Evolutionary conservation across 2,329 filamentous ascomycete genomes (phyloP).

Genomic region (Diaporthe batatas): DNA sequence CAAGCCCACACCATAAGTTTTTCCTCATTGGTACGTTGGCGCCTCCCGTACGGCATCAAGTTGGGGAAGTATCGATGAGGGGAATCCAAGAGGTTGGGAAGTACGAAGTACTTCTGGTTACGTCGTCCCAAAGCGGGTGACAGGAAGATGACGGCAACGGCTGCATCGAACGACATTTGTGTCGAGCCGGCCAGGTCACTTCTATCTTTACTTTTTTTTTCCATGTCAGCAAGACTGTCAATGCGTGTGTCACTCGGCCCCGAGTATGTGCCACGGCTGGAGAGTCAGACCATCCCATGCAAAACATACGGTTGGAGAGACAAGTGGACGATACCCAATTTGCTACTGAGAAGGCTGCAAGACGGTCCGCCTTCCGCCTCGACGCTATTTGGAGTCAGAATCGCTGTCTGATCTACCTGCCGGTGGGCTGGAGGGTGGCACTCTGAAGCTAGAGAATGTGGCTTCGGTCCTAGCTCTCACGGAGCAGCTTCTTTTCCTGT

Average conservation of each 20-base stretch:
- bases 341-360: slow-evolving; percentile 50
- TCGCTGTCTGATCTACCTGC: slow-evolving; percentile 31
- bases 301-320: slow-evolving; percentile 35
- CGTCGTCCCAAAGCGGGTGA: slow-evolving; percentile 27
- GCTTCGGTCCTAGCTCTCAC: slow-evolving; percentile 36
- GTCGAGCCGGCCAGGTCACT: slow-evolving; percentile 18
- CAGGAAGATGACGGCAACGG: slow-evolving; percentile 31
- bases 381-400: slow-evolving; percentile 44
- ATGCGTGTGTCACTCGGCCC: slow-evolving; percentile 36
- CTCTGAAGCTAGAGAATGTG: slow-evolving; percentile 25
- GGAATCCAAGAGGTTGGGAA: slow-evolving; percentile 33
- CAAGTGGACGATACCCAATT: slow-evolving; percentile 43
- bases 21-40: slow-evolving; percentile 43
- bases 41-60: slow-evolving; percentile 32
- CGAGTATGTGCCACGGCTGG: slow-evolving; percentile 37
- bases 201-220: slow-evolving; percentile 29
- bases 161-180: slow-evolving; percentile 28
- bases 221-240: slow-evolving; percentile 32
- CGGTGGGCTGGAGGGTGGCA: slow-evolving; percentile 26
- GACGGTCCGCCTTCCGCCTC: slow-evolving; percentile 55
- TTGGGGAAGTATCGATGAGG: slow-evolving; percentile 38
- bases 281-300: slow-evolving; percentile 39
- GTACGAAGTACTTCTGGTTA: slow-evolving; percentile 31
- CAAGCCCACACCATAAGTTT: slow-evolving; percentile 49
- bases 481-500: slow-evolving; percentile 17